Evolutionary conservation across 345 rosid genomes (phyloP).

Genomic region (Lumnitzera littorea): DNA sequence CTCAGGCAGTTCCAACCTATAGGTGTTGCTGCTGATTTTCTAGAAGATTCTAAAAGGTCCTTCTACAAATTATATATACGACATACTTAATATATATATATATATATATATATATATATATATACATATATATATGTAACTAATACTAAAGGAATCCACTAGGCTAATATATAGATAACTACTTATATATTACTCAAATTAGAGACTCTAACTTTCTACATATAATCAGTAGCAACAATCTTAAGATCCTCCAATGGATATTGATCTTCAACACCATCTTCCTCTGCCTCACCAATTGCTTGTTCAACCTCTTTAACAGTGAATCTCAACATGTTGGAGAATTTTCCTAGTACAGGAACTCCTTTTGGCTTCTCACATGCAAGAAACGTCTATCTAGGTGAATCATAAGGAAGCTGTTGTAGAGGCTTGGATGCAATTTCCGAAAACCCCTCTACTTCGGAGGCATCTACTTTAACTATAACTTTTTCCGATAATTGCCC

Average conservation of each 20-base stretch:
- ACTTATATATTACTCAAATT: slow-evolving; percentile 98
- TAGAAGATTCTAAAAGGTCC: no score
- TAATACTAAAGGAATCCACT: no score
- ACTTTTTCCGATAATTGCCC: slow-evolving; percentile 95
- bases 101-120: no score
- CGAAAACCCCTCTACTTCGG: slow-evolving; percentile 79
- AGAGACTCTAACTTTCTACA: slow-evolving; percentile 74
- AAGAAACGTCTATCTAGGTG: slow-evolving; percentile 83
- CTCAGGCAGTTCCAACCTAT: no score
- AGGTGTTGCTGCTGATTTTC: no score
- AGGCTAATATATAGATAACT: slow-evolving; percentile 38
- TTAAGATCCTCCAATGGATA: slow-evolving; percentile 96
- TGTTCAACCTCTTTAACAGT: slow-evolving; percentile 96
- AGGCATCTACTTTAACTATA: slow-evolving; percentile 77
- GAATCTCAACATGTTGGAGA: slow-evolving; percentile 79
- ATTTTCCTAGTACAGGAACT: slow-evolving; percentile 73
- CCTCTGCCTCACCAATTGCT: slow-evolving; percentile 78
- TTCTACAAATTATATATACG: no score
- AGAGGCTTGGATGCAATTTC: slow-evolving; percentile 64
- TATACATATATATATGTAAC: no score
- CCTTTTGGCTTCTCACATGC: slow-evolving; percentile 88
- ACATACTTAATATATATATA: no score
- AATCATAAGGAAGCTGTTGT: slow-evolving; percentile 79
- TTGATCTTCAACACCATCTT: slow-evolving; percentile 96
- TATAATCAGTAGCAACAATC: slow-evolving; percentile 87